Evolutionary conservation across 768 basidiomycete genomes (phyloP).

Genomic region (Naganishia friedmannii): DNA sequence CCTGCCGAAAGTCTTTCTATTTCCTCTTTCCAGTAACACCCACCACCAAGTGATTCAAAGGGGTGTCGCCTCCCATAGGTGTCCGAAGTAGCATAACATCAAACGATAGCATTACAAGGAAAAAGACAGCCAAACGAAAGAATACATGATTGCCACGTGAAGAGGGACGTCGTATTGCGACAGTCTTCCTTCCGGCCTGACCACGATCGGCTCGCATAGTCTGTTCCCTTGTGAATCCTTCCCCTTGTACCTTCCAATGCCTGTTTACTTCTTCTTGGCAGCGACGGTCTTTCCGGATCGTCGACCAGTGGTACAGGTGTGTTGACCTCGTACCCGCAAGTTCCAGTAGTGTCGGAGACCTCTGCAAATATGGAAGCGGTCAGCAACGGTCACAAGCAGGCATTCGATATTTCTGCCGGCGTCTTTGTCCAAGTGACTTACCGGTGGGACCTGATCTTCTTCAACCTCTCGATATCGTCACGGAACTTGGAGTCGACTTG

Average conservation of each 20-base stretch:
- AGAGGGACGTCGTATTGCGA: no score
- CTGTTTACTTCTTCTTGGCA: conserved; percentile 34
- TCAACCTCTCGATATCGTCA: conserved; percentile 95
- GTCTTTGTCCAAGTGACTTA: conserved; percentile 3
- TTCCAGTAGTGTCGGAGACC: conserved; percentile 68
- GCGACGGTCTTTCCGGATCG: conserved; percentile 32
- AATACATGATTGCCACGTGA: conserved; percentile 9
- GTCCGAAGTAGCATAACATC: conserved; percentile 13
- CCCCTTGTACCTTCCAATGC: conserved; percentile 19
- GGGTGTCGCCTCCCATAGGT: no score
- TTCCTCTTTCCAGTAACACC: no score
- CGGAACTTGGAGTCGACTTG: conserved; percentile 95
- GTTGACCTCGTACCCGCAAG: conserved; percentile 80
- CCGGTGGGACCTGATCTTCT: conserved; percentile 95
- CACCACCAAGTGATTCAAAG: no score
- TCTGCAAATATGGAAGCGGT: conserved; percentile 52
- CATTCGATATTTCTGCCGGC: not conserved
- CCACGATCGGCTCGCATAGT: not conserved
- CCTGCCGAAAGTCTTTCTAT: no score
- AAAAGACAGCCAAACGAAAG: conserved; percentile 13
- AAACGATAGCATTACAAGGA: conserved; percentile 26
- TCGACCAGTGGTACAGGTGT: conserved; percentile 95
- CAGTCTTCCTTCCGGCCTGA: not conserved
- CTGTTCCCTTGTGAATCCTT: conserved; percentile 10
- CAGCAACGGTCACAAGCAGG: not conserved